Conservation (phyloP, 2,329 filamentous ascomycete genomes). For the Chaetothyriales sp. region DNA sequence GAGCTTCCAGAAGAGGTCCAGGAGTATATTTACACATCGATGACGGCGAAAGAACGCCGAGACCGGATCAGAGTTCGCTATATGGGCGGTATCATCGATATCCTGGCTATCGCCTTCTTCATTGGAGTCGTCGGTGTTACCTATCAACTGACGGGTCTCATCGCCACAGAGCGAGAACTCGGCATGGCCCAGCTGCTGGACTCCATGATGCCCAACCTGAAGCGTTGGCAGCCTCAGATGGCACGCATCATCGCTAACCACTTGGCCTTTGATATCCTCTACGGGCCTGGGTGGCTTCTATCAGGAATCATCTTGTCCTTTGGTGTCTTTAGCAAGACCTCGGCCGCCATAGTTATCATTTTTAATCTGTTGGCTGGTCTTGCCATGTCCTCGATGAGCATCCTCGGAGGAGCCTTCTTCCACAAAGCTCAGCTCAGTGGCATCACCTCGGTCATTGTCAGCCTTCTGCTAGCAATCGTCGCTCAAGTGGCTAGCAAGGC, state of each 20-base stretch:
- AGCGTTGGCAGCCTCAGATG: slow-evolving; percentile 60
- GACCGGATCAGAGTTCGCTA: slow-evolving; percentile 53
- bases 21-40: slow-evolving; percentile 62
- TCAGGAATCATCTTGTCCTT: slow-evolving; percentile 49
- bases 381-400: slow-evolving; percentile 61
- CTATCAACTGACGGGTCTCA: slow-evolving; percentile 74
- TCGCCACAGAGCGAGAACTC: slow-evolving; percentile 70
- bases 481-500: slow-evolving; percentile 57
- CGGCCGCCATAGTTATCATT: slow-evolving; percentile 49
- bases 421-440: slow-evolving; percentile 76
- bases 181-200: slow-evolving; percentile 83
- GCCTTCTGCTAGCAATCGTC: slow-evolving; percentile 63
- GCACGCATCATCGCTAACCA: slow-evolving; percentile 68
- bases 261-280: slow-evolving; percentile 63
- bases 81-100: slow-evolving; percentile 58
- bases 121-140: slow-evolving; percentile 65
- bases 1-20: slow-evolving; percentile 30
- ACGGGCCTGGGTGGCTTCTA: slow-evolving; percentile 69
- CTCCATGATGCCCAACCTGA: slow-evolving; percentile 70
- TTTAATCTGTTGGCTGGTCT: slow-evolving; percentile 65
- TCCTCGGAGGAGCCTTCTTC: slow-evolving; percentile 72
- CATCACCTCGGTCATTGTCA: slow-evolving; percentile 58
- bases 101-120: slow-evolving; percentile 64
- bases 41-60: slow-evolving; percentile 52
- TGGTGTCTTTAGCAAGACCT: slow-evolving; percentile 52